Percentiles rank a stretch among this genome's conserved stretches.
Conservation (phyloP, 495 filamentous ascomycete species). For the Lophiotrema nucula region DNA sequence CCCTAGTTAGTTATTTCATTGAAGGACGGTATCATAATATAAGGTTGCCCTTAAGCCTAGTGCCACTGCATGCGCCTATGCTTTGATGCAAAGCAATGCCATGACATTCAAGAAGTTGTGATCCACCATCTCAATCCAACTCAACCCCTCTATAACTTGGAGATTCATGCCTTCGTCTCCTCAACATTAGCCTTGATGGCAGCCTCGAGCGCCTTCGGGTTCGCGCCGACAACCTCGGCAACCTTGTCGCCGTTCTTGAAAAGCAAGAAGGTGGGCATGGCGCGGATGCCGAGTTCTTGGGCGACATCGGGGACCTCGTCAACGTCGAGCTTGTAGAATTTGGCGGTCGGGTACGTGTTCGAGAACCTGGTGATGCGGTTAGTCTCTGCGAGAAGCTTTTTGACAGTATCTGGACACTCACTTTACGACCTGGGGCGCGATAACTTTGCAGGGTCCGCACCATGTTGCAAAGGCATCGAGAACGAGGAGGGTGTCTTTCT, state of each 20-base stretch:
- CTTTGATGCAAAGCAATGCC: background rate
- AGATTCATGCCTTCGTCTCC: slow-evolving; percentile 4
- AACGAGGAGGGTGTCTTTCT: slow-evolving; percentile 60
- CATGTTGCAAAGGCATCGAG: slow-evolving; percentile 86
- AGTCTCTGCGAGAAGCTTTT: slow-evolving; percentile 9
- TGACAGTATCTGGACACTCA: too few relatives aligned
- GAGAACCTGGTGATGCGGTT: slow-evolving; percentile 56
- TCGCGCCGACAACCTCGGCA: slow-evolving; percentile 78
- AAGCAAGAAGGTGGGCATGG: slow-evolving; percentile 92
- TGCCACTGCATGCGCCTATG: background rate
- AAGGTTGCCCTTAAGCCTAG: too few relatives aligned
- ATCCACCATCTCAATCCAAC: too few relatives aligned
- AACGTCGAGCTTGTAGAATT: slow-evolving; percentile 92
- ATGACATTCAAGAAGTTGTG: background rate
- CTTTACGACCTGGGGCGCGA: slow-evolving; percentile 71
- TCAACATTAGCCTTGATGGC: slow-evolving; percentile 44
- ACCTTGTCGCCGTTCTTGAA: slow-evolving; percentile 75
- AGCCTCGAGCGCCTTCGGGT: slow-evolving; percentile 60
- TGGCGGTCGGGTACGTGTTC: slow-evolving; percentile 52
- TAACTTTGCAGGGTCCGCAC: slow-evolving; percentile 94
- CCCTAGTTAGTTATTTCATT: background rate
- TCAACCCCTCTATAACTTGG: too few relatives aligned
- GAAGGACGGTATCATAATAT: background rate
- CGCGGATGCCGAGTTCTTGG: slow-evolving; percentile 76
- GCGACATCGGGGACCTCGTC: slow-evolving; percentile 76